Conservation (phyloP, 2,329 filamentous ascomycete genomes). For the Ceratocystis lukuohia region DNA sequence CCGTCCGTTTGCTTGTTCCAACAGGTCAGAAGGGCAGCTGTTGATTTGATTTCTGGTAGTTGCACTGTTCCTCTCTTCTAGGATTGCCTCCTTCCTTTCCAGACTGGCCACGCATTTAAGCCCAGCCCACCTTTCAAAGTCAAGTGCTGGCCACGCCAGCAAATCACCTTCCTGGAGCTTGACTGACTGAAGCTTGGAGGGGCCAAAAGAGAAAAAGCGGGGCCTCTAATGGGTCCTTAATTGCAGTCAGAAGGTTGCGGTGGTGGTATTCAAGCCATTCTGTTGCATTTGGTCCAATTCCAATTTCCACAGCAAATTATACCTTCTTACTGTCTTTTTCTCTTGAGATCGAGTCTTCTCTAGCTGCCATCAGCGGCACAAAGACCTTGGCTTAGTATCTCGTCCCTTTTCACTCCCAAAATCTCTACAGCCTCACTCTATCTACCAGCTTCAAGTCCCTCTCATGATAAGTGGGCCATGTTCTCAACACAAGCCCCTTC, state of each 20-base stretch:
- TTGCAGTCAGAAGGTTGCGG: background rate
- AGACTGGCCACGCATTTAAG: too few relatives aligned
- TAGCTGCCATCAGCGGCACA: background rate
- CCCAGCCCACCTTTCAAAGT: too few relatives aligned
- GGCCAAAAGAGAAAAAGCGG: constrained; percentile 5
- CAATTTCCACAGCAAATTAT: background rate
- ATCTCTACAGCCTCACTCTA: background rate
- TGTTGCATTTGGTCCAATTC: background rate
- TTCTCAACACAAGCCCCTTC: background rate
- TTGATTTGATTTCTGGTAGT: background rate
- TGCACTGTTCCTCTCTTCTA: background rate
- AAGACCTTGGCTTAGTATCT: background rate
- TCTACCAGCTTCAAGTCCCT: background rate
- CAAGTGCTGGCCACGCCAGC: background rate
- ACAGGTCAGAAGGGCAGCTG: background rate
- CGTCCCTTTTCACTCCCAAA: background rate
- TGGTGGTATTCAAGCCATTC: too few relatives aligned
- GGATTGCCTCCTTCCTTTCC: too few relatives aligned
- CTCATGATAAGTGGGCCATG: background rate
- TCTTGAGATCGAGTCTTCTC: background rate
- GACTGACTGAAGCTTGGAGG: background rate
- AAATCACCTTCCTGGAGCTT: background rate
- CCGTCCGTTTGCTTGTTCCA: background rate
- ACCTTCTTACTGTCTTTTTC: background rate
- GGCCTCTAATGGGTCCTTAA: background rate